phyloP scores from a whole-genome alignment of 2,329 filamentous ascomycete genomes.

The Blumeriella jaapii region DNA sequence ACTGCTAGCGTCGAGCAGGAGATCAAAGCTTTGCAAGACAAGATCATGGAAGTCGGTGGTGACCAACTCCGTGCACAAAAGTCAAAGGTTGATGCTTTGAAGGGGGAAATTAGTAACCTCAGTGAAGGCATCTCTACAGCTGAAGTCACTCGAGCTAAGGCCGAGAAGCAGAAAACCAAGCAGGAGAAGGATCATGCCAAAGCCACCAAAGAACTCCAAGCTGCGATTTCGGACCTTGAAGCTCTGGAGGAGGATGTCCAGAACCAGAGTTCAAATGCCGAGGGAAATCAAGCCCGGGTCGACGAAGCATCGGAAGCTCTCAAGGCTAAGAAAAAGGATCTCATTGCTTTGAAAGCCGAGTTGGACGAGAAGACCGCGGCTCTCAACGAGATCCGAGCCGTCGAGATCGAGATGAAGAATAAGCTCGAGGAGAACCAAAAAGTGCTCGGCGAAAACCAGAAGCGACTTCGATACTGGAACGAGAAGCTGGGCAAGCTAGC shows the following conservation, averaged over 20 bases:
- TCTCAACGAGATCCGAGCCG: slow-evolving; percentile 76
- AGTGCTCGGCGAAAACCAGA: slow-evolving; percentile 73
- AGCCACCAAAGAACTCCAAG: slow-evolving; percentile 66
- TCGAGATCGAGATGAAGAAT: slow-evolving; percentile 97
- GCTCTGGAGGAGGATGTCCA: slow-evolving; percentile 68
- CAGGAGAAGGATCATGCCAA: slow-evolving; percentile 73
- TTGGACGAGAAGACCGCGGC: slow-evolving; percentile 77
- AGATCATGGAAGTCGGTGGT: slow-evolving; percentile 97
- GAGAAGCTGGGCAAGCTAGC: slow-evolving; percentile 78
- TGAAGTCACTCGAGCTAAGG: slow-evolving; percentile 81
- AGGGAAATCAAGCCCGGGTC: slow-evolving; percentile 59
- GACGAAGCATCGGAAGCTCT: slow-evolving; percentile 76
- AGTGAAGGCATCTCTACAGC: slow-evolving; percentile 75
- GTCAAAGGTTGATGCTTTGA: slow-evolving; percentile 78
- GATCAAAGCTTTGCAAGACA: slow-evolving; percentile 85
- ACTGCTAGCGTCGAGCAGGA: slow-evolving; percentile 86
- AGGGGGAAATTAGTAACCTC: slow-evolving; percentile 71
- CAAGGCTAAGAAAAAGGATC: slow-evolving; percentile 66
- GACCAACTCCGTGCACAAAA: slow-evolving; percentile 85
- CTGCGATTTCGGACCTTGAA: slow-evolving; percentile 60
- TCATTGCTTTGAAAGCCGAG: slow-evolving; percentile 69
- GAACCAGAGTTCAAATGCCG: slow-evolving; percentile 64
- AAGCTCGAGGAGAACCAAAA: slow-evolving; percentile 97
- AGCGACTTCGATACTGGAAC: slow-evolving; percentile 73
- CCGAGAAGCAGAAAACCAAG: slow-evolving; percentile 83